A percentile compares a stretch with the other conserved stretches of the same genome.
Evolutionary conservation across 208 protist species (phyloP).

Genomic region (Herpetomonas samuelpessoai): DNA sequence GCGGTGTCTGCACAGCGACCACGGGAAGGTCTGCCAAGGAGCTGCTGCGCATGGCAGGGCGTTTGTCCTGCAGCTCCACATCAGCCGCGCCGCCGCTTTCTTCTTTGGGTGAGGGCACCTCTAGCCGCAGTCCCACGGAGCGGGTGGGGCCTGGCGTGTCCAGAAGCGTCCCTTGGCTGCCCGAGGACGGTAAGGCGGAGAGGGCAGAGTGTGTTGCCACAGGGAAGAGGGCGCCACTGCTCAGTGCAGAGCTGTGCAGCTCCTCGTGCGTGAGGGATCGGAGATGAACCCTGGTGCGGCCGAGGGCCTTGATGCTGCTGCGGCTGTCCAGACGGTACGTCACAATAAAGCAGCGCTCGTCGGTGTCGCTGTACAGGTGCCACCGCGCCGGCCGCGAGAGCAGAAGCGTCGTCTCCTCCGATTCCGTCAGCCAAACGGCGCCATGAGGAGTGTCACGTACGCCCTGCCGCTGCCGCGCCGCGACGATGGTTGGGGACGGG

Average conservation of each 20-base stretch:
- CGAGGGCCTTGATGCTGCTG: background rate
- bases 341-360: conserved; percentile 20
- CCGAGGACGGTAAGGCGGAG: no score
- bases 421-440: background rate
- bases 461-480: background rate
- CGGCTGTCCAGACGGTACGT: background rate
- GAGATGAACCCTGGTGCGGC: no score
- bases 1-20: background rate
- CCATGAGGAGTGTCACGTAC: no score
- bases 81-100: background rate
- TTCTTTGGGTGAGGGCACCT: no score
- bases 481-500: background rate
- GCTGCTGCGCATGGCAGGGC: background rate
- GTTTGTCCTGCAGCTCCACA: background rate
- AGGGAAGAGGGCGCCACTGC: background rate
- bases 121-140: no score
- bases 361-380: conserved; percentile 39
- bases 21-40: background rate
- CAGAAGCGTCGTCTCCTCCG: background rate
- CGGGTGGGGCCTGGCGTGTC: no score
- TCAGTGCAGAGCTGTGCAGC: no score
- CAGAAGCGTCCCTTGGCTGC: no score
- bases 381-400: conserved; percentile 17
- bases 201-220: background rate
- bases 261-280: no score